These are phyloP conservation scores for Selaginella tamariscina DNA, from an alignment of 75 land plant genomes.

Conservation along the genomic window DNA sequence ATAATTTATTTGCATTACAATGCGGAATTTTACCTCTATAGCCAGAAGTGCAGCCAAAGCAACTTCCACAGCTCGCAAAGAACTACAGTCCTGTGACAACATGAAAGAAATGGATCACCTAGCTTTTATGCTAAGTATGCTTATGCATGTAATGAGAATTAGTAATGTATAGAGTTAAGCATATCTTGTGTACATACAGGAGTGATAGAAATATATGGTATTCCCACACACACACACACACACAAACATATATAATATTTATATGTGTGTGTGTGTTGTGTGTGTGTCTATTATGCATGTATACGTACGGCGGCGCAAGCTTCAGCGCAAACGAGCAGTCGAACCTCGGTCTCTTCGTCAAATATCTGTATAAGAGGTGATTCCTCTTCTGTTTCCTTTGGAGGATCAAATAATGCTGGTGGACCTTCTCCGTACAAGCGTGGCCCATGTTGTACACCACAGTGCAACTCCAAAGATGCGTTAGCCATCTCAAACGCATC, in stretches of 20 bases:
- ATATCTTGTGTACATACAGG: background rate
- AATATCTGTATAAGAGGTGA: slow-evolving; percentile 46
- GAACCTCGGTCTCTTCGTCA: slow-evolving; percentile 53
- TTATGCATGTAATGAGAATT: background rate
- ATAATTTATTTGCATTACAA: background rate
- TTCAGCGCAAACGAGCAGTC: slow-evolving; percentile 63
- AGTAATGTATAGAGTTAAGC: background rate
- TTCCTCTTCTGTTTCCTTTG: slow-evolving; percentile 29
- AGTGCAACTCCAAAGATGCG: slow-evolving; percentile 60
- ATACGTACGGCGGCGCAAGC: slow-evolving; percentile 43
- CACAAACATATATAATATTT: background rate
- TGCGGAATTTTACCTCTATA: slow-evolving; percentile 60
- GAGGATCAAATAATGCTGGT: slow-evolving; percentile 26
- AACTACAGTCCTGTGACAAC: slow-evolving; percentile 54
- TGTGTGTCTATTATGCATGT: too few relatives aligned
- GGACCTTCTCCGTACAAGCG: slow-evolving; percentile 42
- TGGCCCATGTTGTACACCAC: slow-evolving; percentile 39
- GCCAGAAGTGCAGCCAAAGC: slow-evolving; percentile 67
- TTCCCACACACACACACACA: background rate
- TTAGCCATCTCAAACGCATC: slow-evolving; percentile 81
- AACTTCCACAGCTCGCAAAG: slow-evolving; percentile 57
- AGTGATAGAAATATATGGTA: background rate
- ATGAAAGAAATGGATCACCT: slow-evolving; percentile 10
- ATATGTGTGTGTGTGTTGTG: too few relatives aligned
- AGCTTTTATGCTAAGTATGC: background rate